Percentiles rank a stretch among this genome's conserved stretches.
Evolutionary conservation across 2,329 filamentous ascomycete species (phyloP).

Genomic region (Eutypa lata): DNA sequence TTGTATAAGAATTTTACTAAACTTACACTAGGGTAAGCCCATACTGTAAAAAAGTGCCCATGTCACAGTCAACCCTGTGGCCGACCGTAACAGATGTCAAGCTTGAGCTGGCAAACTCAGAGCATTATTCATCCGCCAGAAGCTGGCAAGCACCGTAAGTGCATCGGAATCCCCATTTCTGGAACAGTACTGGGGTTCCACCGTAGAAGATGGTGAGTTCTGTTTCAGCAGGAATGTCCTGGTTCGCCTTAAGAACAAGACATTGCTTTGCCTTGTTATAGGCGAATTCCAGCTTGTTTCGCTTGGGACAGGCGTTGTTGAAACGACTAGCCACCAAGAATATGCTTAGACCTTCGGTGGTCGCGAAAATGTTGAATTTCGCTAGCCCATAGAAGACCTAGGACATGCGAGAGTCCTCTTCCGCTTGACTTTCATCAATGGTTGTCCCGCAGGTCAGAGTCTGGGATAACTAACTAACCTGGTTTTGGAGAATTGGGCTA

Average conservation of each 20-base stretch:
- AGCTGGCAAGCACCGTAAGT: conserved; percentile 43
- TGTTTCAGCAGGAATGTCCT: conserved; percentile 37
- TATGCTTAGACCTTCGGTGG: conserved; percentile 31
- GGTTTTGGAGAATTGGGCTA: too few species aligned
- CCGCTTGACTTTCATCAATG: too few species aligned
- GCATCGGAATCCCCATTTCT: conserved; percentile 52
- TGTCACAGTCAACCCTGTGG: too few species aligned
- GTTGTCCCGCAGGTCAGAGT: too few species aligned
- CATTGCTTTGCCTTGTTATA: conserved; percentile 32
- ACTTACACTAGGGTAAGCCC: too few species aligned
- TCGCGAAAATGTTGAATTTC: conserved; percentile 8
- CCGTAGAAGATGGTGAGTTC: conserved; percentile 54
- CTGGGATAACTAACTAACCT: too few species aligned
- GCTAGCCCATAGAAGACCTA: too few species aligned
- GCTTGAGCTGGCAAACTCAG: background rate
- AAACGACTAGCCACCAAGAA: conserved; percentile 53
- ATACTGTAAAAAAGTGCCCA: too few species aligned
- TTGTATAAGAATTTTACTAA: too few species aligned
- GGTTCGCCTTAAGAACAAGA: conserved; percentile 40
- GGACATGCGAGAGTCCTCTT: too few species aligned
- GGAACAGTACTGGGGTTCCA: conserved; percentile 31
- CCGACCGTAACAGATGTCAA: too few species aligned
- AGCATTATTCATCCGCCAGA: conserved; percentile 11
- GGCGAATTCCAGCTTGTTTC: conserved; percentile 41
- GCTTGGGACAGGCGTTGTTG: conserved; percentile 53